Evolutionary conservation across 257 asterid genomes (phyloP), one percentile per base, ranked within the genome.

Genomic region (Petunia secreta): DNA sequence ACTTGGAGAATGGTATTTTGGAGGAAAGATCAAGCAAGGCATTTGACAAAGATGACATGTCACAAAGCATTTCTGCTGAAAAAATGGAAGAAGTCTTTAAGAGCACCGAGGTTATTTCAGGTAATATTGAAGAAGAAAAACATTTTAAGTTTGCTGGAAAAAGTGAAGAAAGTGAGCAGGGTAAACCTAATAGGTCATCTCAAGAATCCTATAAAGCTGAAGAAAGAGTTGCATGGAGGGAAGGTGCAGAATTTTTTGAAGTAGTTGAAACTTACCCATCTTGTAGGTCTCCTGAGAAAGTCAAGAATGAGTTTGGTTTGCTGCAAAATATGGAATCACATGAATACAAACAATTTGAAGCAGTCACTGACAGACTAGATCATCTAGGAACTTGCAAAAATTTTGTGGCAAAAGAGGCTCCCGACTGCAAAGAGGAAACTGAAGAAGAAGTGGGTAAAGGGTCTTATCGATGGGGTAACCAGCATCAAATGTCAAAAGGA

Each of bases 201-300:
- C 80, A 80, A 74, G 75, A 52, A 52, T 11, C 86, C 5, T 52
- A 58, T 53, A 84, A 82, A 57, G 62, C 82, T 64, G 82, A 79
- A 78, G 88, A 81, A 38, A 79, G 75, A 82, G 90, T 84, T 83
- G 90, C 92, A 66, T 91, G 98, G 97, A 88, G 85, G 86, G 94
- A 90, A 84, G 91, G 69, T 74, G 83, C 82, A 0, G 95, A 83
- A 81, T 93, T 83, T 84, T 89, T 89, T 86, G 98, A 93, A 92
- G 93, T 90, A 79, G 81, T 84, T 75, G 94, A 88, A 80, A 84
- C 89, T 16, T 90, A 83, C 82, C 58, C 81, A 36, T 80, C 87
- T 78, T 59, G 75, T 57, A 77, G 58, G 79, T 60, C 79, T 43
- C 76, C 84, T 74, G 85, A 85, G 84, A 79, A 80, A 59, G 79